Base-by-base conservation (phyloP, 169 alveolate genomes). In the Plasmodium inui region DNA sequence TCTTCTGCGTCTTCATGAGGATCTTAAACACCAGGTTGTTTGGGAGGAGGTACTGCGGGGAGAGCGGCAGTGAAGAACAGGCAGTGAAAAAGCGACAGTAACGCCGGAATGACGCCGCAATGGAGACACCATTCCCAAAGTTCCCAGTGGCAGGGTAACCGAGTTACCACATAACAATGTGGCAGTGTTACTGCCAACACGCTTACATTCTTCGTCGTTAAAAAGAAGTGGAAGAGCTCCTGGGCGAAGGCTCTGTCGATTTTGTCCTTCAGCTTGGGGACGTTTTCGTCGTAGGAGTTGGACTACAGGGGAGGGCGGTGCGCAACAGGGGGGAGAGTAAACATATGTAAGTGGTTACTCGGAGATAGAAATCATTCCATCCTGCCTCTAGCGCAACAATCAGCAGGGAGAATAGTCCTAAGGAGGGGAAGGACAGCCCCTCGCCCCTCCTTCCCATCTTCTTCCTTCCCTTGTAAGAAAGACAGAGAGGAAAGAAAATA, bases 241-340 rank as follows among this genome's bases (percentile, higher is more conserved):
- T 67, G 61, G 41, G 94, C 94, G 71, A 88, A 88, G 12, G 70
- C 53, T 26, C 34, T 55, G 55, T 88, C 88, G 30, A 88, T 67
- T 67, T 88, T 88, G 82, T 79, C 94, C 39, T 88, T 88, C 84
- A 88, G 53, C 46, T 30, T 55, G 1, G 94, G 94, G 0, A 88
- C 83, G 41, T 88, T 88, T 22, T 53, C 81, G 6, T 76, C 83
- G 34, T 17, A 88, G 10, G 73, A 2, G 19, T 44, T 39, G 22
- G 70, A 44, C 86, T 78, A 39, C 19, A 86, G 80, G 61, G 80
- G 61, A n/a, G n/a, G n/a, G n/a, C n/a, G n/a, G n/a, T n/a, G n/a
- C n/a, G n/a, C n/a, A n/a, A n/a, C n/a, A n/a, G 39, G 76, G n/a
- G 17, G 9, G 4, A 50, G 12, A 10, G n/a, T n/a, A n/a, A 41